phyloP scores from a whole-genome alignment of 2,329 filamentous ascomycete species.

The Nigrospora sphaerica region DNA sequence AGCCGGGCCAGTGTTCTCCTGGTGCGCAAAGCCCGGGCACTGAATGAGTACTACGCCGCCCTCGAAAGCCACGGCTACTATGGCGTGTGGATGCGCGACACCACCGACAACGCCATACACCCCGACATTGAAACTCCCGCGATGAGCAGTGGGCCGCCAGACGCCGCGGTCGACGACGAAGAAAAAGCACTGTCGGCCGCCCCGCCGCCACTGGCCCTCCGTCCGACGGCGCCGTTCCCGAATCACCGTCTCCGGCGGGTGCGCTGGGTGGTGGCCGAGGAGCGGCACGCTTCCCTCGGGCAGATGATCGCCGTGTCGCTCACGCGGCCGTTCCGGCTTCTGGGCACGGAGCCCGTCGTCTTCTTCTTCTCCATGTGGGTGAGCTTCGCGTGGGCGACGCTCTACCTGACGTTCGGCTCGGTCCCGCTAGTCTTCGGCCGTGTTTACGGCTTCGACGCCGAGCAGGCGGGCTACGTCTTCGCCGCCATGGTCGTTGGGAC shows the following conservation, averaged over 20 bases:
- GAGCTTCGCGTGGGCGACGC: conserved; percentile 79
- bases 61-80: conserved; percentile 59
- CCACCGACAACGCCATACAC: no score
- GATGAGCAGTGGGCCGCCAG: not conserved
- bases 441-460: conserved; percentile 60
- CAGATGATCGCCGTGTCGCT: conserved; percentile 70
- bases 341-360: conserved; percentile 70
- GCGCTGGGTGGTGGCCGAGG: conserved; percentile 80
- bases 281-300: conserved; percentile 60
- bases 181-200: conserved; percentile 8
- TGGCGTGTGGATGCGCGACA: conserved; percentile 32
- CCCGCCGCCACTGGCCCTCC: not conserved
- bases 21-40: conserved; percentile 60
- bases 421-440: conserved; percentile 70
- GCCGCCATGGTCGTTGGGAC: conserved; percentile 62
- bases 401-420: conserved; percentile 78
- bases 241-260: conserved; percentile 42
- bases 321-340: conserved; percentile 69
- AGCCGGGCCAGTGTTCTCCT: conserved; percentile 76
- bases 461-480: conserved; percentile 68
- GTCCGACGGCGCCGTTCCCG: not conserved
- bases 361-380: conserved; percentile 89
- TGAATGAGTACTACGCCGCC: conserved; percentile 75
- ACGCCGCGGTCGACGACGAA: not conserved
- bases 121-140: not conserved